These are phyloP conservation scores for Theileria parva DNA, from an alignment of 169 alveolate genomes.

Conservation along the genomic window DNA sequence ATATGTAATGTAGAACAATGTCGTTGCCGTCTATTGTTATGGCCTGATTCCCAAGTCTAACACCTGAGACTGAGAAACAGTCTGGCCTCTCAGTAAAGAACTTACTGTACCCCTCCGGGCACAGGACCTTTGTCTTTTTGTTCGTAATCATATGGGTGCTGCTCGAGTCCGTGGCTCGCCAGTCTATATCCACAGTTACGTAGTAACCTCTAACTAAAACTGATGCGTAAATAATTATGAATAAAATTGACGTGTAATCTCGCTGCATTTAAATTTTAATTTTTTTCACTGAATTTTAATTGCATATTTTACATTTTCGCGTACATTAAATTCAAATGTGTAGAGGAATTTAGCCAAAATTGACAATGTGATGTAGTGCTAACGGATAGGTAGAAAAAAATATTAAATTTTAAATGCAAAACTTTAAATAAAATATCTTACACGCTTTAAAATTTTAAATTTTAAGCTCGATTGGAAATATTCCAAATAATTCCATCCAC, in stretches of 20 bases:
- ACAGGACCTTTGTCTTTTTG: not conserved
- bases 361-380: not conserved
- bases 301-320: not conserved
- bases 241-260: not conserved
- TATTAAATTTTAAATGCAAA: no score
- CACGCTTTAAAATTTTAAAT: not conserved
- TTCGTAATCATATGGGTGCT: constrained; percentile 16
- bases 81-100: constrained; percentile 12
- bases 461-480: not conserved
- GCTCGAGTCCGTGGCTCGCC: constrained; percentile 3
- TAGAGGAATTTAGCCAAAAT: not conserved
- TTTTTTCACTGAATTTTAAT: not conserved
- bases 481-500: not conserved
- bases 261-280: not conserved
- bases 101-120: constrained; percentile 12
- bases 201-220: not conserved
- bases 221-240: not conserved
- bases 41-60: not conserved
- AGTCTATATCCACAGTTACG: constrained; percentile 9
- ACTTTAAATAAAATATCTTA: no score
- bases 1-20: constrained; percentile 3
- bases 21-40: not conserved
- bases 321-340: not conserved
- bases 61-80: constrained; percentile 7
- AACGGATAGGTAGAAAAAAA: not conserved